Base-by-base conservation (phyloP, 2,329 filamentous ascomycete genomes). In the Trichophyton simii region DNA sequence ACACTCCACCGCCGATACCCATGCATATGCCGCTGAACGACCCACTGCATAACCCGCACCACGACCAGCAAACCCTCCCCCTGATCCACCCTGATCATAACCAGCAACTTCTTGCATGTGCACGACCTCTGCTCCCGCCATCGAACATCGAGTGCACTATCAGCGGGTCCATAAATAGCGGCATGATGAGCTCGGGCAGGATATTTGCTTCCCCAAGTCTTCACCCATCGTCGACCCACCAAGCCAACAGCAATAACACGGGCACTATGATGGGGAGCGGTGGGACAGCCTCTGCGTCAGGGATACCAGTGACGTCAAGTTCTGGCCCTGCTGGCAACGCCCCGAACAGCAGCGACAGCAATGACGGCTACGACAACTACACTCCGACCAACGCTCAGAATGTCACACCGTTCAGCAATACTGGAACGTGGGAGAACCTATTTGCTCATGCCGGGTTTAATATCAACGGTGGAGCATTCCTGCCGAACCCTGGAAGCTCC, bases 361-460 rank as follows among this genome's bases (percentile, higher is more conserved):
- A 54, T 5, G 50, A 54, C 28, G 28, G 11, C 28, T 54, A 54
- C 22, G 50, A 54, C 50, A 54, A 54, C 28, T 54, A 54, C 50
- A 22, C 38, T 11, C n/a, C 55, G 3, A 20, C 55, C 18, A 58
- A 58, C 15, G 8, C 55, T 18, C 54, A 54, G 22, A 34, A 34
- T 38, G 36, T 60, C 15, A 55, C 60, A 42, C 22, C 64, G 2
- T 62, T 64, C 57, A 63, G 58, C 8, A 60, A 66, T 48, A 64
- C 64, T 25, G 57, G 52, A 34, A 61, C 63, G 11, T 67, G 66
- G 66, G 64, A 66, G 18, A 59, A 63, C 58, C 54, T 67, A 25
- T 67, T 67, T 61, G 65, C 66, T 2, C 62, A 65, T 59, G 65
- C 65, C 15, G 66, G 66, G n/a, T 67, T 67, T 59, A 67, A 66